phyloP scores from a whole-genome alignment of 192 early-diverging fungal species.

The Coemansia sp. region DNA sequence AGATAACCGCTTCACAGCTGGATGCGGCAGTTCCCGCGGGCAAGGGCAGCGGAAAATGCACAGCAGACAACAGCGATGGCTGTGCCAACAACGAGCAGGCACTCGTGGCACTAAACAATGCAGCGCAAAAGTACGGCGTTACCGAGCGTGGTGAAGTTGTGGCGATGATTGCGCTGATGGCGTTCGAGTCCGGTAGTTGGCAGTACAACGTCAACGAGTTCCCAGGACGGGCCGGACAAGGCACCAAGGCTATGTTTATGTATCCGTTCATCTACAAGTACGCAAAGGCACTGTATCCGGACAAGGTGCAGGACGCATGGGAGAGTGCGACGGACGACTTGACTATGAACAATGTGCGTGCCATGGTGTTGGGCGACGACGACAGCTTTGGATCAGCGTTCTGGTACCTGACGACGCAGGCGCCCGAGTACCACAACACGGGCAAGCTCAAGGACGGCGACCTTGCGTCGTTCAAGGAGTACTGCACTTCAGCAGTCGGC shows the following conservation, averaged over 20 bases:
- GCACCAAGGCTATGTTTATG: constrained; percentile 39
- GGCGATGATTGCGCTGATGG: constrained; percentile 30
- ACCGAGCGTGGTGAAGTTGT: constrained; percentile 30
- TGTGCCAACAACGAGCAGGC: constrained; percentile 29
- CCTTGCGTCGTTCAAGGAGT: constrained; percentile 40
- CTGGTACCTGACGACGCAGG: constrained; percentile 39
- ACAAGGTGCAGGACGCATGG: neutral
- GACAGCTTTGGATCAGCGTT: constrained; percentile 53
- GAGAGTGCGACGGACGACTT: neutral
- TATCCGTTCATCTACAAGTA: constrained; percentile 26
- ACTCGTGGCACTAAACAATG: constrained; percentile 20
- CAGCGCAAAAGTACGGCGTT: constrained; percentile 22
- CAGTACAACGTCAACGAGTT: constrained; percentile 31
- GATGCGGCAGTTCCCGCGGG: constrained; percentile 10
- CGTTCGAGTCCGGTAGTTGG: constrained; percentile 36
- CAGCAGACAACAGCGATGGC: neutral
- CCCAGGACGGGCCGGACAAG: constrained; percentile 21
- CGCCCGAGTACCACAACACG: constrained; percentile 20
- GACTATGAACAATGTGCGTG: constrained; percentile 35
- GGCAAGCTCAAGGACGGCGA: constrained; percentile 33
- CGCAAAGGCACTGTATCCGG: constrained; percentile 21
- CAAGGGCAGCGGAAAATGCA: neutral
- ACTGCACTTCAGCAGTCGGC: constrained; percentile 30
- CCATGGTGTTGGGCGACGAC: constrained; percentile 37
- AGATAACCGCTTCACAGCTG: neutral